phyloP scores from a whole-genome alignment of 345 rosid genomes.

The Aurinia saxatilis region DNA sequence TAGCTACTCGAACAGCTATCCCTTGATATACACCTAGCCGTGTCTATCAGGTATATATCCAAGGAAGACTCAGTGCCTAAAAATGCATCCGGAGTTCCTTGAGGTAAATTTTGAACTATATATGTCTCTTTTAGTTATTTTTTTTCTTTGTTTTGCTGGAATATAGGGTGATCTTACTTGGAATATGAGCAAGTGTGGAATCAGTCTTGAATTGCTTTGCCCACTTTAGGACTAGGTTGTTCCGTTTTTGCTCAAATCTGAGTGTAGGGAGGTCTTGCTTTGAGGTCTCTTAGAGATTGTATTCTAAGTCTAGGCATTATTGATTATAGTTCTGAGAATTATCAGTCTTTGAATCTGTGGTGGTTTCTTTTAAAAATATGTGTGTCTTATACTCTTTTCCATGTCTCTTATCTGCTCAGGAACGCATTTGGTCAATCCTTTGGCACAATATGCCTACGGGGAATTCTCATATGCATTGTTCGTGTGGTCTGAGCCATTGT shows the following conservation, averaged over 20 bases:
- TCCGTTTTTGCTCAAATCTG: not conserved
- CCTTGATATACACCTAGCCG: too few species aligned
- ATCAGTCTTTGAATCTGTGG: not conserved
- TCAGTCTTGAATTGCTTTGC: not conserved
- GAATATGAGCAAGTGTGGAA: not conserved
- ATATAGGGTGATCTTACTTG: not conserved
- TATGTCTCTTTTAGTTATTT: not conserved
- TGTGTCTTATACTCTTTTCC: not conserved
- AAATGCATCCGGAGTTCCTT: constrained; percentile 66
- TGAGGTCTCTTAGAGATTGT: not conserved
- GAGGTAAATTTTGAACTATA: constrained; percentile 43
- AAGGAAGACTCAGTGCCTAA: constrained; percentile 63
- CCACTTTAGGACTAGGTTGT: not conserved
- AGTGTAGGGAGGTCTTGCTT: not conserved
- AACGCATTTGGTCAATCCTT: constrained; percentile 83
- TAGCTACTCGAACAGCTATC: too few species aligned
- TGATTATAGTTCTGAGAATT: not conserved
- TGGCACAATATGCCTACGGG: constrained; percentile 86
- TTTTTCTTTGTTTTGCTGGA: too few species aligned
- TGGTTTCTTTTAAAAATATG: not conserved
- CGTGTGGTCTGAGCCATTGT: constrained; percentile 75
- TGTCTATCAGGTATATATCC: constrained; percentile 86
- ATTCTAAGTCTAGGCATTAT: not conserved
- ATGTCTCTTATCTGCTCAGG: constrained; percentile 36
- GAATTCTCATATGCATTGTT: constrained; percentile 60